Evolutionary conservation across 2,329 filamentous ascomycete species (phyloP), one percentile per base, ranked within the genome.

Genomic region (Colletotrichum incanum): DNA sequence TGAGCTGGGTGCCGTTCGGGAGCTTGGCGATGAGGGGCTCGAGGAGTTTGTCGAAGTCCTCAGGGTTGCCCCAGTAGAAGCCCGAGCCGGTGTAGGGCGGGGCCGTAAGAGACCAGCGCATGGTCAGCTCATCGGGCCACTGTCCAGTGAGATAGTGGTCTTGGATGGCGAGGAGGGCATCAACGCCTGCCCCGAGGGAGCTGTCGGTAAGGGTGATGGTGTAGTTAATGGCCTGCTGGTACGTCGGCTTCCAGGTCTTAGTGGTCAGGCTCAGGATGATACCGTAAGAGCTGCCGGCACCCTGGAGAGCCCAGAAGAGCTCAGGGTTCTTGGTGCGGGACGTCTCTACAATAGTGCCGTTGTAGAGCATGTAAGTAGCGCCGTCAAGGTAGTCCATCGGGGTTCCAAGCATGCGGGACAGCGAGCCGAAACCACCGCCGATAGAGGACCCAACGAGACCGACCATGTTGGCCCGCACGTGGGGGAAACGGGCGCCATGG

Each of bases 301-400:
- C 73, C 71, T 74, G 66, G 18, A 72, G 62, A n/a, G 73, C 73
- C 73, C 73, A 74, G 60, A 74, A 72, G 26, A 73, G 73, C 37
- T 74, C 73, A 14, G 73, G 70, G 47, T 73, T 71, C 65, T 72
- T 47, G 45, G 69, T 70, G 34, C 68, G 64, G 37, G 68, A 71
- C 43, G 69, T 62, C 43, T 72, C 43, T 20, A 59, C 71, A 14
- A 74, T 34, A 54, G 73, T 74, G 16, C 73, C 73, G 73, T 74
- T 74, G 60, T 73, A 74, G 18, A 74, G 73, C 73, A 74, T 74
- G 56, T 74, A 74, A 6, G 67, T 67, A 28, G 64, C 73, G n/a
- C 62, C 52, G 11, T 67, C 58, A n/a, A 74, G 59, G 59, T 43
- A 71, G 34, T 74, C 73, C 67, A 73, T 71, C 16, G 73, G 73